Conservation (phyloP, 345 rosid species). For the Erucastrum elatum region DNA sequence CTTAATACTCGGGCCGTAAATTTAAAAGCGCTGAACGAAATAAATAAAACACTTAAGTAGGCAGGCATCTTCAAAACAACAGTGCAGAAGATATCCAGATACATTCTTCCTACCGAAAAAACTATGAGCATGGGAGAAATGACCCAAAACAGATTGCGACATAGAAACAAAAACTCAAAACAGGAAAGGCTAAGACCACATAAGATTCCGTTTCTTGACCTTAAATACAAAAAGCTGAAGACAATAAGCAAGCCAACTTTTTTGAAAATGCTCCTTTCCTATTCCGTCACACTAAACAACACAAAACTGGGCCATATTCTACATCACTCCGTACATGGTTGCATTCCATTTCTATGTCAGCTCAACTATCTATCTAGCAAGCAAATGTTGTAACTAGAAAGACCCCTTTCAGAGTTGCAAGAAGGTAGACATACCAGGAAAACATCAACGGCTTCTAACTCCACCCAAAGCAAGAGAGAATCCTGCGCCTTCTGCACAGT, state of each 20-base stretch:
- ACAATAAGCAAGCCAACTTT: background rate
- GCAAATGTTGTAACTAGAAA: background rate
- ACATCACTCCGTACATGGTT: slow-evolving; percentile 5
- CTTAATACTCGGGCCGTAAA: slow-evolving; percentile 1
- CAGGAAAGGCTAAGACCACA: slow-evolving; percentile 17
- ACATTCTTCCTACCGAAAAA: slow-evolving; percentile 5
- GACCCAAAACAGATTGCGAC: background rate
- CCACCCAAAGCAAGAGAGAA: slow-evolving; percentile 93
- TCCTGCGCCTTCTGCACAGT: slow-evolving; percentile 96
- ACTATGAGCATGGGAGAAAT: background rate
- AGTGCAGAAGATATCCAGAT: slow-evolving; percentile 5
- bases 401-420: slow-evolving; percentile 15
- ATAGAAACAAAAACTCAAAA: background rate
- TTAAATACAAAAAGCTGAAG: background rate
- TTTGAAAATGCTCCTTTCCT: slow-evolving; percentile 16
- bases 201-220: slow-evolving; percentile 14
- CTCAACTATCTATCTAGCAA: slow-evolving; percentile 21
- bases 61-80: slow-evolving; percentile 12
- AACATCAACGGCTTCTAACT: slow-evolving; percentile 91
- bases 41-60: background rate
- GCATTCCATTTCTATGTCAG: slow-evolving; percentile 21
- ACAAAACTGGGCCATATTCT: background rate
- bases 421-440: slow-evolving; percentile 58
- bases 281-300: background rate
- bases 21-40: background rate